Percentiles rank a stretch among this genome's conserved stretches.
Evolutionary conservation across 75 land plant species (phyloP).

Genomic region (Picea sitchensis): DNA sequence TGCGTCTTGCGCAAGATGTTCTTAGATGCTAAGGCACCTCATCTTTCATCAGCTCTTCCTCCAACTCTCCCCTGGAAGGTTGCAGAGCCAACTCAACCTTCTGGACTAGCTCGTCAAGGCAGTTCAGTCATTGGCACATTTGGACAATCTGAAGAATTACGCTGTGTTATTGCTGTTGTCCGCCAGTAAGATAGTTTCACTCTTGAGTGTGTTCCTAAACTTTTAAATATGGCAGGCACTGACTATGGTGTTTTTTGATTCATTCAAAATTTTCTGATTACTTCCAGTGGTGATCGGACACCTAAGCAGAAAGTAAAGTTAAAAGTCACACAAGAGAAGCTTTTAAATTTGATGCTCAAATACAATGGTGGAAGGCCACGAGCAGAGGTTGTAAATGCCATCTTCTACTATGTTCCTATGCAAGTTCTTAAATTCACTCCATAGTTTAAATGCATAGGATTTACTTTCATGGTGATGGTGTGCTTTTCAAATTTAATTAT

Average conservation of each 20-base stretch:
- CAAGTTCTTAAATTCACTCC: neutral
- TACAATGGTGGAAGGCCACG: constrained; percentile 97
- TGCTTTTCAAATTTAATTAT: neutral
- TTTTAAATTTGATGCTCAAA: constrained; percentile 91
- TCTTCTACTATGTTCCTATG: constrained; percentile 1
- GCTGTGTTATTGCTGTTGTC: constrained; percentile 94
- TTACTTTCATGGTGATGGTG: neutral
- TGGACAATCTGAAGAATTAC: constrained; percentile 96
- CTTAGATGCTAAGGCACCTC: constrained; percentile 96
- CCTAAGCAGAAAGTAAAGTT: constrained; percentile 99
- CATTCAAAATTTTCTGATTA: neutral
- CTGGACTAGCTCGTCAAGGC: constrained; percentile 85
- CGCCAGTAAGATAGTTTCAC: constrained; percentile 69
- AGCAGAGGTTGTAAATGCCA: constrained; percentile 58
- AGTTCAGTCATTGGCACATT: constrained; percentile 93
- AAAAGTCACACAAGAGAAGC: constrained; percentile 94
- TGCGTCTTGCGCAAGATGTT: constrained; percentile 96
- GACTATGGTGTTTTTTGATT: neutral
- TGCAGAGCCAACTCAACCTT: constrained; percentile 60
- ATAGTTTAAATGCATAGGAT: neutral
- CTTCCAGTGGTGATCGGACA: constrained; percentile 93
- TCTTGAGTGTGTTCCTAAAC: neutral
- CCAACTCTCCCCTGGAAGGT: constrained; percentile 92
- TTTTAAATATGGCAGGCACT: neutral
- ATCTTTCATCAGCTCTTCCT: constrained; percentile 85